A percentile compares a stretch with the other conserved stretches of the same genome.
These are phyloP conservation scores for Pichia cabralensis DNA, from an alignment of 805 yeast species.

Conservation along the genomic window DNA sequence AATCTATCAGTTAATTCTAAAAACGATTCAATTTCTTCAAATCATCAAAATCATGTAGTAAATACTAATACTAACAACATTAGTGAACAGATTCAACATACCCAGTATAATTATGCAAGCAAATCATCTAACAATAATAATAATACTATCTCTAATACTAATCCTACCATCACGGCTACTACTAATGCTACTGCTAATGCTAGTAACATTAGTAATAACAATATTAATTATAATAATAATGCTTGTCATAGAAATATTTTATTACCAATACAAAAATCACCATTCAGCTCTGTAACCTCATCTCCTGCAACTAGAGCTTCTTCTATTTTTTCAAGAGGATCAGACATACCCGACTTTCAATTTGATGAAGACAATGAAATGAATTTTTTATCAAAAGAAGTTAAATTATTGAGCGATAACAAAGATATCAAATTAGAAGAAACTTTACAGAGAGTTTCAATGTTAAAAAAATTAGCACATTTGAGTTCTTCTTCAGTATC, in stretches of 20 bases:
- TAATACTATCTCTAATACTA: no score
- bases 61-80: slow-evolving; percentile 7
- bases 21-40: neutral
- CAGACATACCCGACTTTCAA: slow-evolving; percentile 21
- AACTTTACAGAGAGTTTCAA: slow-evolving; percentile 26
- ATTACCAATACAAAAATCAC: no score
- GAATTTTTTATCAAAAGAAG: slow-evolving; percentile 25
- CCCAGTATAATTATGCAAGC: no score
- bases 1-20: slow-evolving; percentile 4
- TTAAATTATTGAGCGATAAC: slow-evolving; percentile 25
- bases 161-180: no score
- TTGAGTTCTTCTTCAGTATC: neutral
- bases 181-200: neutral
- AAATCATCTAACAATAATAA: no score
- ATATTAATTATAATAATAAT: no score
- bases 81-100: no score
- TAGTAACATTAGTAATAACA: neutral
- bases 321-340: slow-evolving; percentile 32
- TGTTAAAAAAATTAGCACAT: slow-evolving; percentile 17
- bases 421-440: slow-evolving; percentile 28
- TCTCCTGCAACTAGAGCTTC: slow-evolving; percentile 34
- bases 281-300: slow-evolving; percentile 15
- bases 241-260: no score
- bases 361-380: slow-evolving; percentile 15
- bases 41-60: neutral